Base-by-base conservation (phyloP, 768 basidiomycete species). In the Mycena floridula region DNA sequence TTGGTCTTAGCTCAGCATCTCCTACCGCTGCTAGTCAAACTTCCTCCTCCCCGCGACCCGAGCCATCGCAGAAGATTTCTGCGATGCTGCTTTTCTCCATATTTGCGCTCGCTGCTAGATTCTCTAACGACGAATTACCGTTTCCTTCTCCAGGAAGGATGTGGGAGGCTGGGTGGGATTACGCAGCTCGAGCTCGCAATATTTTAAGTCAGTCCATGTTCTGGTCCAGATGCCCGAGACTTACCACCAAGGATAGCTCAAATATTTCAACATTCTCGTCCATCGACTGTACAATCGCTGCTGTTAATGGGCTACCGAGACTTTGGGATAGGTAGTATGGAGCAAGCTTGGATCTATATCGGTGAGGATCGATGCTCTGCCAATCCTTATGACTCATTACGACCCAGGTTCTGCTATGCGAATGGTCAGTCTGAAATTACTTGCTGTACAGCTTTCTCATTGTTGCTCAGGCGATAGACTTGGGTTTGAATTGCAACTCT, bases 321-420 rank as follows among this genome's bases (percentile, higher is more conserved):
- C 65, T 85, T 91, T 57, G 92, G 92, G 12, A 82, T 89, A 26
- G 89, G 87, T 55, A 71, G 65, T 12, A 89, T 89, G 84, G 84
- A 88, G 48, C 82, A 87, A 57, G 87, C 85, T 1, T 94, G 91
- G 91, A 70, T 89, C 38, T 87, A 84, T 54, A 79, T 83, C 50
- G 86, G 86, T 82, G 45, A 37, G 32, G 13, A 7, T n/a, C 32
- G 4, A 35, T 35, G 32, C 32, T 15, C 32, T 15, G 13, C 32
- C 18, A 13, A 35, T 13, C 32, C 18, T 18, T 35, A 7, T 35
- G 13, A 7, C 18, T 35, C 32, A 15, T 18, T 3, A 35, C 15
- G 15, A 7, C 13, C 32, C 18, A 35, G 32, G 32, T 7, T 15
- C 13, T 35, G 87, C 81, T 24, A 73, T 85, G 44, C 74, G 86